phyloP scores from a whole-genome alignment of 2,329 filamentous ascomycete species.

The Colletotrichum caudatum region DNA sequence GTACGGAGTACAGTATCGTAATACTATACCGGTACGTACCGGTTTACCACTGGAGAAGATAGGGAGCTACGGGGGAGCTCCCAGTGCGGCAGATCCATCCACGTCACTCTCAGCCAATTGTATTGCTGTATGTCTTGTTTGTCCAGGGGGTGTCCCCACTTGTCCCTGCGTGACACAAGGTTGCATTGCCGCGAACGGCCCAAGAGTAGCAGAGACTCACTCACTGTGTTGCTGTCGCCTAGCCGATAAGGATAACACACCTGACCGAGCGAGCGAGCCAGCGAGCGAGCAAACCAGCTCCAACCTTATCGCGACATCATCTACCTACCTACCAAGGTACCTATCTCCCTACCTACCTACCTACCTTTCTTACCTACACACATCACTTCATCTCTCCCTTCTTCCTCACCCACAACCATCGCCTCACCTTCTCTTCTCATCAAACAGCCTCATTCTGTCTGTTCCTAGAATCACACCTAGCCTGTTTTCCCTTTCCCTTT shows the following conservation, averaged over 20 bases:
- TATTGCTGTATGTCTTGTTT: not conserved
- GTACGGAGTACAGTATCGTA: no score
- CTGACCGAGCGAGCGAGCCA: slow-evolving; percentile 15
- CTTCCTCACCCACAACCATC: not conserved
- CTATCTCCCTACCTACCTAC: not conserved
- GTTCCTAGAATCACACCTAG: slow-evolving; percentile 3
- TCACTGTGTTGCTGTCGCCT: not conserved
- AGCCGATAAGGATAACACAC: slow-evolving; percentile 37
- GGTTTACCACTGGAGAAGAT: slow-evolving; percentile 17
- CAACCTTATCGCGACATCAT: slow-evolving; percentile 42
- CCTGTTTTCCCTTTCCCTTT: not conserved
- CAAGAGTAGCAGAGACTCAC: not conserved
- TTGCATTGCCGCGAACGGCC: slow-evolving; percentile 32
- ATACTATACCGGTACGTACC: no score
- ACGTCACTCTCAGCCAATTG: slow-evolving; percentile 9
- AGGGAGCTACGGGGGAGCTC: slow-evolving; percentile 25
- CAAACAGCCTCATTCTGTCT: not conserved
- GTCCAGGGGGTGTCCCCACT: slow-evolving; percentile 28
- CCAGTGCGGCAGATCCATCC: not conserved
- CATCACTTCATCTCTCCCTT: slow-evolving; percentile 20
- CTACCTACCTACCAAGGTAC: slow-evolving; percentile 1
- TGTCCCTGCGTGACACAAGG: slow-evolving; percentile 33
- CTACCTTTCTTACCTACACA: not conserved
- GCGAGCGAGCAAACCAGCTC: slow-evolving; percentile 1
- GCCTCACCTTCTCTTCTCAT: not conserved